phyloP scores from a whole-genome alignment of 441 rosid species.

The Macaranga tanarius region DNA sequence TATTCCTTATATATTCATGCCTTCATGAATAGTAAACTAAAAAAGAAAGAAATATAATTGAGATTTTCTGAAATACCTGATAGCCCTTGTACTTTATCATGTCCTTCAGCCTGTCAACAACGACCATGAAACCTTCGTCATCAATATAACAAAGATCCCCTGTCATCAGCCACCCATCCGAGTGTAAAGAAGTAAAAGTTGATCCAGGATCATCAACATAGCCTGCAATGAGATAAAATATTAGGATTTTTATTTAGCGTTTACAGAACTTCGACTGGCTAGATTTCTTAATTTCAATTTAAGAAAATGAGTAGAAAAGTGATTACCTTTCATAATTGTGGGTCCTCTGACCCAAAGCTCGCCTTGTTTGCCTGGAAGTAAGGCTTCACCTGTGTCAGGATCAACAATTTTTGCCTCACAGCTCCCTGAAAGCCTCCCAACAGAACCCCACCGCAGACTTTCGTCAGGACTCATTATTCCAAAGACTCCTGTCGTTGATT shows the following conservation, averaged over 20 bases:
- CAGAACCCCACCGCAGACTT: constrained; percentile 23
- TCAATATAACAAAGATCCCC: constrained; percentile 47
- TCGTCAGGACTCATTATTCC: constrained; percentile 24
- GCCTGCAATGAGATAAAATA: constrained; percentile 11
- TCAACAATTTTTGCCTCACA: constrained; percentile 38
- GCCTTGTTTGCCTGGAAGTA: constrained; percentile 38
- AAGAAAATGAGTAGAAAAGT: too few relatives aligned
- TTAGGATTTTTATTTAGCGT: too few relatives aligned
- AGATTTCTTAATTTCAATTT: too few relatives aligned
- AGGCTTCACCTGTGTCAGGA: constrained; percentile 29
- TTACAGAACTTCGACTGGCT: too few relatives aligned
- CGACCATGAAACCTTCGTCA: constrained; percentile 34
- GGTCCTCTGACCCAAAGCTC: constrained; percentile 46
- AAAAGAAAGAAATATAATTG: too few relatives aligned
- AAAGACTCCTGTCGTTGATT: constrained; percentile 16
- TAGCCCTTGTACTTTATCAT: constrained; percentile 44
- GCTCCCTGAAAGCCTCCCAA: constrained; percentile 20
- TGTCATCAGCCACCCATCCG: constrained; percentile 39
- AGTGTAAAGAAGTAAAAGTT: constrained; percentile 22
- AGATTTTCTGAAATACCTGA: constrained; percentile 38
- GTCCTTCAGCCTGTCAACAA: constrained; percentile 47
- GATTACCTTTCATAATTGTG: constrained; percentile 38
- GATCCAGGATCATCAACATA: constrained; percentile 36
- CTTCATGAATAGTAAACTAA: not conserved
- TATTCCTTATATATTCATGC: not conserved